Conservation (phyloP, 352 stramenopile species). For the Achlya hypogyna region DNA sequence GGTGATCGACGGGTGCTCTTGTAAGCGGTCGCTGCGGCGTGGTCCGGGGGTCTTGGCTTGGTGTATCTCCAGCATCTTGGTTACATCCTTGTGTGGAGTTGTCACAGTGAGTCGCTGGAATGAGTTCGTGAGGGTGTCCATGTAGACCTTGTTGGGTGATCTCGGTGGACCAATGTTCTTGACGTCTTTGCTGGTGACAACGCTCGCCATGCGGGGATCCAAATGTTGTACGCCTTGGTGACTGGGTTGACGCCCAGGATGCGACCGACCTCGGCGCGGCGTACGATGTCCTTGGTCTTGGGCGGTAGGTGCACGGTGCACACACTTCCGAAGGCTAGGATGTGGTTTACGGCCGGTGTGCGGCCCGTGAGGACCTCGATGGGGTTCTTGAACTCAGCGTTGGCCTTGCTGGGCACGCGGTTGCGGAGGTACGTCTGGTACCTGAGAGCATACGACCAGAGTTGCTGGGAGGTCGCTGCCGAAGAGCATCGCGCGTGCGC, state of each 20-base stretch:
- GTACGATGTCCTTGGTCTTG: not conserved
- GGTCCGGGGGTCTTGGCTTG: too few species aligned
- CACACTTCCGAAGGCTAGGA: not conserved
- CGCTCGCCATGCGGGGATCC: not conserved
- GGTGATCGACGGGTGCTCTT: too few species aligned
- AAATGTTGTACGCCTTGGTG: slow-evolving; percentile 2
- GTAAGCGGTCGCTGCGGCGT: too few species aligned
- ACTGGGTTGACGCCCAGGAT: slow-evolving; percentile 2
- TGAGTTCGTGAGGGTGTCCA: too few species aligned
- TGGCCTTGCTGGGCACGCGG: too few species aligned
- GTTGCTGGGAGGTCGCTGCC: not conserved
- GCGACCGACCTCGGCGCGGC: not conserved
- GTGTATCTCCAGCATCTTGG: not conserved
- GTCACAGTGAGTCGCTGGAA: not conserved
- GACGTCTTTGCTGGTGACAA: not conserved
- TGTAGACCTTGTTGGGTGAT: too few species aligned
- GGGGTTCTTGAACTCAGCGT: not conserved
- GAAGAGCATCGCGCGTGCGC: not conserved
- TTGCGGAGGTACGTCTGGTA: not conserved
- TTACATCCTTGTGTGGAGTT: not conserved
- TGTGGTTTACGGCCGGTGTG: not conserved
- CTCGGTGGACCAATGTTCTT: not conserved
- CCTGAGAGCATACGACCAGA: too few species aligned
- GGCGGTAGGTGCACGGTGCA: too few species aligned
- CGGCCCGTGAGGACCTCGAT: not conserved